These are phyloP conservation scores for Phaeoacremonium minimum DNA, from an alignment of 2,329 filamentous ascomycete species.

Conservation along the genomic window DNA sequence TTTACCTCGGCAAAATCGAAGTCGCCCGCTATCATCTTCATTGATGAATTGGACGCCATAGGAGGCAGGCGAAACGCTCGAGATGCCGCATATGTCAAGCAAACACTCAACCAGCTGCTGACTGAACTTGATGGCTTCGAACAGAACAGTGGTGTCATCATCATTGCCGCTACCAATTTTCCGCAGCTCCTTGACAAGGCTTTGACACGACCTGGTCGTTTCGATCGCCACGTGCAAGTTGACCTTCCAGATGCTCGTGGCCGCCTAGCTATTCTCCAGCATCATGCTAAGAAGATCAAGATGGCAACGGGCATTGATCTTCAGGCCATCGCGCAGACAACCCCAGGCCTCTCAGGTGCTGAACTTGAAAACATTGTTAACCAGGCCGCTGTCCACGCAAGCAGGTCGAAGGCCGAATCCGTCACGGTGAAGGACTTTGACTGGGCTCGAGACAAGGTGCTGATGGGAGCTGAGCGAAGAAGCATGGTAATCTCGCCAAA, in stretches of 20 bases:
- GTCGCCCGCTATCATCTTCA: slow-evolving; percentile 64
- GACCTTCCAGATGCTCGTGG: slow-evolving; percentile 89
- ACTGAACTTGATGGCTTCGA: slow-evolving; percentile 97
- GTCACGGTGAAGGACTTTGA: slow-evolving; percentile 82
- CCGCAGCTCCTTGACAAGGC: slow-evolving; percentile 93
- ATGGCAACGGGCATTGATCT: slow-evolving; percentile 76
- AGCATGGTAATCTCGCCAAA: slow-evolving; percentile 87
- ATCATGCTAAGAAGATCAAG: slow-evolving; percentile 91
- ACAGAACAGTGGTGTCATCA: slow-evolving; percentile 89
- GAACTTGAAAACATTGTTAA: slow-evolving; percentile 97
- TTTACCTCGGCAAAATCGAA: slow-evolving; percentile 28
- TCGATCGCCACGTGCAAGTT: slow-evolving; percentile 89
- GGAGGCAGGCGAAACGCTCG: slow-evolving; percentile 89
- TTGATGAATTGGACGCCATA: slow-evolving; percentile 88
- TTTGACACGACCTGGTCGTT: slow-evolving; percentile 87
- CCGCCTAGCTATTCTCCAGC: slow-evolving; percentile 85
- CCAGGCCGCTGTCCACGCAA: slow-evolving; percentile 91
- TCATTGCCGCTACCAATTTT: slow-evolving; percentile 94
- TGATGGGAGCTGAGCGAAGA: slow-evolving; percentile 91
- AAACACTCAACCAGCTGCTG: slow-evolving; percentile 94
- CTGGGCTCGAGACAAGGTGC: slow-evolving; percentile 97
- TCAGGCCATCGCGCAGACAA: slow-evolving; percentile 78
- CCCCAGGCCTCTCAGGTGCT: slow-evolving; percentile 88
- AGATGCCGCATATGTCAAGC: slow-evolving; percentile 92
- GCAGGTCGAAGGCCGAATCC: slow-evolving; percentile 71